phyloP scores from a whole-genome alignment of 352 stramenopile genomes.

The Pythium monospermum region DNA sequence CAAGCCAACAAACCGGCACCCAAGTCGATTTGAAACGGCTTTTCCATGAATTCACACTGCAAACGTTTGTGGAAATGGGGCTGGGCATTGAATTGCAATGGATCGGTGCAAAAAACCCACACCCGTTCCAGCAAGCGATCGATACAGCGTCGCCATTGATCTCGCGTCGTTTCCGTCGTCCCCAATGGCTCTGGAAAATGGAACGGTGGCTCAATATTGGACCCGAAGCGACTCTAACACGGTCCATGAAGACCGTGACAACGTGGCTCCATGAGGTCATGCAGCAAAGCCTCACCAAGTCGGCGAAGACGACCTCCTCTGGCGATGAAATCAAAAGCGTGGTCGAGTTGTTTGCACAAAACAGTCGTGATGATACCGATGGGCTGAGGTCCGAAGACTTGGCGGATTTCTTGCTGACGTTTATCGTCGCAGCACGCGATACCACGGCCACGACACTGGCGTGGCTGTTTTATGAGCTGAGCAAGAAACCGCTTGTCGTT shows the following conservation, averaged over 20 bases:
- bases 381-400: constrained; percentile 36
- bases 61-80: constrained; percentile 46
- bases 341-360: constrained; percentile 12
- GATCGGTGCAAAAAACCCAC: constrained; percentile 25
- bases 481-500: constrained; percentile 51
- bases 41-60: constrained; percentile 46
- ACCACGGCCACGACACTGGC: constrained; percentile 61
- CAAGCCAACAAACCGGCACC: neutral
- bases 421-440: constrained; percentile 72
- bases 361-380: constrained; percentile 6
- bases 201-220: constrained; percentile 46
- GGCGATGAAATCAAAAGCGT: constrained; percentile 1
- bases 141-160: constrained; percentile 26
- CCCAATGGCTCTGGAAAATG: constrained; percentile 49
- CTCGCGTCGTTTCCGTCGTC: constrained; percentile 32
- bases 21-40: constrained; percentile 22
- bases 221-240: constrained; percentile 27
- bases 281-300: constrained; percentile 1
- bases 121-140: constrained; percentile 46
- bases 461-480: constrained; percentile 71
- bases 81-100: constrained; percentile 45
- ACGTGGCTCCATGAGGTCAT: constrained; percentile 40
- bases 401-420: constrained; percentile 57
- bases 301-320: neutral
- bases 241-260: constrained; percentile 28